Conservation (phyloP, 2,329 filamentous ascomycete genomes). For the Monascus ruber region DNA sequence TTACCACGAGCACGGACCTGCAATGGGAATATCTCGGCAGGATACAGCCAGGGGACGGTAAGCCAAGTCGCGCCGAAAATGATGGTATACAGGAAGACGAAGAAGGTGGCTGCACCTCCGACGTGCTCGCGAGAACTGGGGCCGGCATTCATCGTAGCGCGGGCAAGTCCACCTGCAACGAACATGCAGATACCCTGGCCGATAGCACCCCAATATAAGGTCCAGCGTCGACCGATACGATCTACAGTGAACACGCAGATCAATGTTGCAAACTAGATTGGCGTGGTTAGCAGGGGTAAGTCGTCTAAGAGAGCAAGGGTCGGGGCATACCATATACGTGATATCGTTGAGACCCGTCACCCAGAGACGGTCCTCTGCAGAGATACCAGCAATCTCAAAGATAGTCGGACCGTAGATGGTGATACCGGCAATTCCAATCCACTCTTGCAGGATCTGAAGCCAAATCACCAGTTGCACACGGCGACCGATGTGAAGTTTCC, state of each 20-base stretch:
- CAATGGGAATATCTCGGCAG: constrained; percentile 62
- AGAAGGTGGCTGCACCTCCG: constrained; percentile 55
- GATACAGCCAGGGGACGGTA: constrained; percentile 53
- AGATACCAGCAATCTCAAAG: constrained; percentile 57
- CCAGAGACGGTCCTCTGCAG: constrained; percentile 50
- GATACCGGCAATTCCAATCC: constrained; percentile 59
- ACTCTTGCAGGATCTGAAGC: constrained; percentile 61
- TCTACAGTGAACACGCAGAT: constrained; percentile 61
- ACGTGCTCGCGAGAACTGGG: constrained; percentile 37
- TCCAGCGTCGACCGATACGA: constrained; percentile 57
- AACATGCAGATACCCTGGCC: constrained; percentile 58
- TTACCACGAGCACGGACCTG: constrained; percentile 63
- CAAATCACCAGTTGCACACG: constrained; percentile 60
- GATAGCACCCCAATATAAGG: constrained; percentile 55
- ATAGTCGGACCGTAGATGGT: constrained; percentile 50
- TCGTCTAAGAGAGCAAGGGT: neutral
- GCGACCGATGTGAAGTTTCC: constrained; percentile 53
- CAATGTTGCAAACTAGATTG: constrained; percentile 47
- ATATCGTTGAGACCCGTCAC: constrained; percentile 49
- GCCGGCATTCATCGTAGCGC: constrained; percentile 40
- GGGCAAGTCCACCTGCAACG: constrained; percentile 51
- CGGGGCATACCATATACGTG: constrained; percentile 40
- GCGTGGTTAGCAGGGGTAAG: neutral
- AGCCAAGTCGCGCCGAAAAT: constrained; percentile 56
- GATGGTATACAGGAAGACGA: constrained; percentile 59